Base-by-base conservation (phyloP, 2,329 filamentous ascomycete species). In the Helicocarpus griseus region DNA sequence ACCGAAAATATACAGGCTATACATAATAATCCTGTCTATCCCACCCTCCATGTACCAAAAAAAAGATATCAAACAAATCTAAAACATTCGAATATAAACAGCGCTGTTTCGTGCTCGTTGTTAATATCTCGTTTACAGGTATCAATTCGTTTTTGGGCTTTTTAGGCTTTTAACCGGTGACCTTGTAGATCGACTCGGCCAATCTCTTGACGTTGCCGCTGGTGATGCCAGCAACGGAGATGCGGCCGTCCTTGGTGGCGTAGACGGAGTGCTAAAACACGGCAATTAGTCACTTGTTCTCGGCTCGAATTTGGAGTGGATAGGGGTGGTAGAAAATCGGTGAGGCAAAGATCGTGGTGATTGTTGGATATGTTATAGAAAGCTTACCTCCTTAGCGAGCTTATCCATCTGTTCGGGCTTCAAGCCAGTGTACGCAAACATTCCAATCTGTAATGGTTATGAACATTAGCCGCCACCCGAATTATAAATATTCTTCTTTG, bases 401-500 rank as follows among this genome's bases (percentile, higher is more conserved):
- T 76, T 77, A 51, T 91, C 86, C 88, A 97, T 96, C 77, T 96
- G 87, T 74, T 91, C 85, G 51, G 90, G 77, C 63, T 79, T 91
- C 64, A 98, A 77, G 56, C 93, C 93, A 49, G 93, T 98, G 80
- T 95, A 98, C 62, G 93, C 91, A 68, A 98, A 98, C 93, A 98
- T 98, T 76, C 93, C 93, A 65, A 98, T 98, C 81, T 81, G 56
- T 7, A 54, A 36, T 6, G 14, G 17, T 4, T 2, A 21, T 13
- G 1, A 13, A n/a, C n/a, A 33, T 50, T 19, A 50, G 38, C 48
- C 17, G 22, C 29, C 14, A 22, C 11, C 41, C 28, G 13, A 7
- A 6, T 3, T 9, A 29, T 29, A 2, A 31, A 4, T 1, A 31
- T n/a, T n/a, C n/a, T n/a, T n/a, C n/a, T n/a, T n/a, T n/a, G n/a